These are phyloP conservation scores for Cyberlindnera petersonii DNA, from an alignment of 805 yeast species.

Conservation along the genomic window DNA sequence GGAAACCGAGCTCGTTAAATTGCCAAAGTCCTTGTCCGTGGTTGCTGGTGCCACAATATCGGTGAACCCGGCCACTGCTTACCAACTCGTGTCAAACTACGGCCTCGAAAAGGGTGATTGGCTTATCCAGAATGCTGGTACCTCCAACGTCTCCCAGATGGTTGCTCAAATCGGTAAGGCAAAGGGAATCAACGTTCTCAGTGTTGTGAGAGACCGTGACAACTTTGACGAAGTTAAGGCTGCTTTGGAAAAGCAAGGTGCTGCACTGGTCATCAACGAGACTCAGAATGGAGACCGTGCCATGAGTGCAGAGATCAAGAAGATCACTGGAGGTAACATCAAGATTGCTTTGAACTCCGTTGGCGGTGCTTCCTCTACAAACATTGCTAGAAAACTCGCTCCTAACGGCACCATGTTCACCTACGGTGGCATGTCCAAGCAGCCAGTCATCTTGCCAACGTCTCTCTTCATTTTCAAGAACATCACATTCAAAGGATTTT, in stretches of 20 bases:
- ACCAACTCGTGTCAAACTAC: slow-evolving; percentile 75
- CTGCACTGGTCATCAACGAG: slow-evolving; percentile 84
- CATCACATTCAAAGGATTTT: slow-evolving; percentile 80
- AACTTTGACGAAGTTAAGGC: slow-evolving; percentile 58
- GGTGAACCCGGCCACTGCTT: slow-evolving; percentile 93
- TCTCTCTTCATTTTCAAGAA: slow-evolving; percentile 87
- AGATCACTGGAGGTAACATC: slow-evolving; percentile 50
- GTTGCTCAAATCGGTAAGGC: slow-evolving; percentile 84
- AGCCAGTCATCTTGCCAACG: slow-evolving; percentile 90
- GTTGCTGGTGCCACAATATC: slow-evolving; percentile 82
- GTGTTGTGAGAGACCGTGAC: slow-evolving; percentile 84
- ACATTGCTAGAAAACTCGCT: slow-evolving; percentile 77
- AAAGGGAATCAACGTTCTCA: slow-evolving; percentile 77
- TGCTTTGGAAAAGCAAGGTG: slow-evolving; percentile 65
- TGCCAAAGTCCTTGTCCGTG: slow-evolving; percentile 46
- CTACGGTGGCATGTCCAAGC: slow-evolving; percentile 97
- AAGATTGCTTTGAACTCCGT: slow-evolving; percentile 87
- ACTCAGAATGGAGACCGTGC: slow-evolving; percentile 70
- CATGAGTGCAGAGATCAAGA: slow-evolving; percentile 56
- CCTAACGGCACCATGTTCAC: slow-evolving; percentile 76
- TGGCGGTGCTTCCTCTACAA: slow-evolving; percentile 84
- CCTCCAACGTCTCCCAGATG: slow-evolving; percentile 88
- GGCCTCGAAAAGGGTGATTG: slow-evolving; percentile 53
- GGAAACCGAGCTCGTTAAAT: slow-evolving; percentile 49
- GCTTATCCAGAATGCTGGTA: slow-evolving; percentile 96